These are phyloP conservation scores for Haematococcus sp. DNA, from an alignment of 139 green algal species.

Conservation along the genomic window DNA sequence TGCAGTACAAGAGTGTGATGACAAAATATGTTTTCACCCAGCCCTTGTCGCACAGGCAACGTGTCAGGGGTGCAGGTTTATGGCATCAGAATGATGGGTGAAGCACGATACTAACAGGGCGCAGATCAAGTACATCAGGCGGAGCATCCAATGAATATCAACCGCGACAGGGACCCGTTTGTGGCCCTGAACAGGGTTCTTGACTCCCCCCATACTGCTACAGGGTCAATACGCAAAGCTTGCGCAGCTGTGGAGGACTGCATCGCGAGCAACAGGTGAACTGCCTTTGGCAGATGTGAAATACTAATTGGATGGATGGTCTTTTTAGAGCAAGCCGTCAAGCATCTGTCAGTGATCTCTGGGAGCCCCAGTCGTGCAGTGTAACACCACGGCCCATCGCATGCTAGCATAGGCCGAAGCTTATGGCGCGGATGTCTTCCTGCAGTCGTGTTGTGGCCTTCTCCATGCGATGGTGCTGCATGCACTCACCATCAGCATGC, in stretches of 20 bases:
- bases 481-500: background rate
- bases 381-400: background rate
- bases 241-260: constrained; percentile 69
- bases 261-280: constrained; percentile 58
- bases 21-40: no score
- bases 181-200: constrained; percentile 23
- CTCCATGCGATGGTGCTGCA: background rate
- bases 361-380: background rate
- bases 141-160: no score
- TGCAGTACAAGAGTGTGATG: no score
- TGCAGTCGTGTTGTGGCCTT: background rate
- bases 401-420: background rate
- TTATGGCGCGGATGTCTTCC: background rate
- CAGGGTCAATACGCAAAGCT: constrained; percentile 41
- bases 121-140: no score
- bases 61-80: no score
- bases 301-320: background rate
- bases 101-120: no score
- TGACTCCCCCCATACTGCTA: constrained; percentile 19
- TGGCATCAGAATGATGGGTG: no score
- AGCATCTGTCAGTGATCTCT: no score
- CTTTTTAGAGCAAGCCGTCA: no score
- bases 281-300: background rate
- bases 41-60: no score
- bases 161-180: constrained; percentile 23